phyloP scores from a whole-genome alignment of 2,329 filamentous ascomycete species.

The Colletotrichum chrysophilum region DNA sequence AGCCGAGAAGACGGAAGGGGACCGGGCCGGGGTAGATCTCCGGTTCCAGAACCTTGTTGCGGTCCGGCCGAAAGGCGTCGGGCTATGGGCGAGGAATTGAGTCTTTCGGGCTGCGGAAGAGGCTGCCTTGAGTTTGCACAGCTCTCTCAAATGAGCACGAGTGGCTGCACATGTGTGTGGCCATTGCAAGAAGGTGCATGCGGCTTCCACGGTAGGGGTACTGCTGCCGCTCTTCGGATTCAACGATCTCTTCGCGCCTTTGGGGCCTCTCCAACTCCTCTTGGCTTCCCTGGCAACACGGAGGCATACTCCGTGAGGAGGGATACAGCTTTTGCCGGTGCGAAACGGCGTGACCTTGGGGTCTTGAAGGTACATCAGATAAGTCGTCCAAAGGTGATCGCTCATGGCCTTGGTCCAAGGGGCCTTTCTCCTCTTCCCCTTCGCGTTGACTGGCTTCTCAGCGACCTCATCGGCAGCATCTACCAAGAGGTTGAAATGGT shows the following conservation, averaged over 20 bases:
- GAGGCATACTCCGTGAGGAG: constrained; percentile 67
- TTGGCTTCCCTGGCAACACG: constrained; percentile 71
- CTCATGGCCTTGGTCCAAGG: constrained; percentile 71
- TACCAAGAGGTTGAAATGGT: constrained; percentile 26
- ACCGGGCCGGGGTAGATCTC: constrained; percentile 50
- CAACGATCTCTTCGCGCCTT: constrained; percentile 28
- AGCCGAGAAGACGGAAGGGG: constrained; percentile 58
- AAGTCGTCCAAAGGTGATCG: constrained; percentile 70
- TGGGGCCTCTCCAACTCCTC: constrained; percentile 70
- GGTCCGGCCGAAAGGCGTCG: constrained; percentile 60
- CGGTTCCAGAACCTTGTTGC: constrained; percentile 55
- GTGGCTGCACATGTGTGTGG: constrained; percentile 69
- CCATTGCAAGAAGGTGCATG: constrained; percentile 62
- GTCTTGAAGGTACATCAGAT: constrained; percentile 68
- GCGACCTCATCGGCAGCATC: not conserved
- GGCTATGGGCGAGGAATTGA: constrained; percentile 56
- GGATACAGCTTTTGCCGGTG: constrained; percentile 66
- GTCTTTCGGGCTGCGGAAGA: constrained; percentile 46
- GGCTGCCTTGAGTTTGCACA: constrained; percentile 62
- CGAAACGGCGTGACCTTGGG: constrained; percentile 71
- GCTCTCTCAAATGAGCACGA: constrained; percentile 64
- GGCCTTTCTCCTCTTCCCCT: constrained; percentile 50
- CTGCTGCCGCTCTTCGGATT: constrained; percentile 54
- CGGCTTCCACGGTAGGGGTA: constrained; percentile 57
- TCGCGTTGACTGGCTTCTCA: constrained; percentile 2